A percentile compares a stretch with the other conserved stretches of the same genome.
Conservation (phyloP, 345 rosid genomes). For the Salix viminalis region DNA sequence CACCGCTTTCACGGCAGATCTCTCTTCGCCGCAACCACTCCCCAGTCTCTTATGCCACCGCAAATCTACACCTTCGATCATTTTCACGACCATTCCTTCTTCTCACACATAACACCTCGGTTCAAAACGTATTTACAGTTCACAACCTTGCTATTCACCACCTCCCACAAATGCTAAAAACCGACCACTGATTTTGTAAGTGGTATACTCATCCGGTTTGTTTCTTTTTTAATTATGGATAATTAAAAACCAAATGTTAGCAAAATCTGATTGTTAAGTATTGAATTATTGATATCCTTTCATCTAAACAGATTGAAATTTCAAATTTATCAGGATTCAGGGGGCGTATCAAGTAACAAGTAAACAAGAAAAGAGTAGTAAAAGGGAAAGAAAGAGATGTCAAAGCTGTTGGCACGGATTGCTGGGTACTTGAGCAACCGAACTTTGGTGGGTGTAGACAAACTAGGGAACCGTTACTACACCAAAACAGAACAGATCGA, state of each 20-base stretch:
- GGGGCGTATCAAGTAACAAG: background rate
- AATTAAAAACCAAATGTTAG: background rate
- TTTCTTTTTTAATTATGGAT: background rate
- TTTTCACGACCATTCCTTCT: conserved; percentile 19
- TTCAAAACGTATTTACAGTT: conserved; percentile 18
- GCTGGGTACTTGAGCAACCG: conserved; percentile 60
- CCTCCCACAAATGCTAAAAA: too few species aligned
- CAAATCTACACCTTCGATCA: conserved; percentile 12
- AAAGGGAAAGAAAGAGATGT: conserved; percentile 36
- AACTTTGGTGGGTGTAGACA: conserved; percentile 53
- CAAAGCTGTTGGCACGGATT: conserved; percentile 65
- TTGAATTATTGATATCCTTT: background rate
- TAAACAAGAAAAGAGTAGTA: too few species aligned
- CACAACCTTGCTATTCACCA: too few species aligned
- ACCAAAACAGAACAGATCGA: conserved; percentile 72
- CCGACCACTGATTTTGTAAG: too few species aligned
- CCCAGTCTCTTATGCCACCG: background rate
- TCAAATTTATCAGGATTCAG: background rate
- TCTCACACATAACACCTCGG: conserved; percentile 33
- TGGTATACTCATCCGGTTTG: background rate
- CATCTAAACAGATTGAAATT: background rate
- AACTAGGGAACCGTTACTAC: conserved; percentile 78
- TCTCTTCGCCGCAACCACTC: background rate
- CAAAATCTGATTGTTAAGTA: background rate
- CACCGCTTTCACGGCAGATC: too few species aligned